Percentiles rank a stretch among this genome's conserved stretches.
Evolutionary conservation across 2,329 filamentous ascomycete species (phyloP).

Genomic region (Aspergillus flavus): DNA sequence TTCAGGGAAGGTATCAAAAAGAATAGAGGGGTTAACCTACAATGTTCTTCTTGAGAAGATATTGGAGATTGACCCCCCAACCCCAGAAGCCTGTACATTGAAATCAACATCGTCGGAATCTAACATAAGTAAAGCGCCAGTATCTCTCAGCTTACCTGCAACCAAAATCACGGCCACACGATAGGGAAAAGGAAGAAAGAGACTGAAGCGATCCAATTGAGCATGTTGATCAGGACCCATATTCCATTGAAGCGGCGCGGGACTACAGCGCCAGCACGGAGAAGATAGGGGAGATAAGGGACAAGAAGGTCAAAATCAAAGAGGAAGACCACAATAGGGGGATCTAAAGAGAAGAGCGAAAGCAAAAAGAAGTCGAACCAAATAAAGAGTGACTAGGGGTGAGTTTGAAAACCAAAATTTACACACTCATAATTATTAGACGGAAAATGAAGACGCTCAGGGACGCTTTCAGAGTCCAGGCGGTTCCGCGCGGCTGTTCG

Average conservation of each 20-base stretch:
- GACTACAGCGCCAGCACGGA: constrained; percentile 16
- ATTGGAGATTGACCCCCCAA: constrained; percentile 91
- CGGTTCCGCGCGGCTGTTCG: constrained; percentile 22
- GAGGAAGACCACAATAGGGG: background rate
- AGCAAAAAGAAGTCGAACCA: background rate
- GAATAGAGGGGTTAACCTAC: constrained; percentile 43
- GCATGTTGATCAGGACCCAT: constrained; percentile 45
- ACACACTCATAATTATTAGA: constrained; percentile 18
- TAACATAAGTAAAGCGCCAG: background rate
- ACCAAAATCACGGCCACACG: constrained; percentile 84
- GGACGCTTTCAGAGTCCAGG: constrained; percentile 20
- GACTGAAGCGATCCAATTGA: constrained; percentile 78
- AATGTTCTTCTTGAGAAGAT: constrained; percentile 76
- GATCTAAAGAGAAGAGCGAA: background rate
- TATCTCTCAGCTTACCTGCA: constrained; percentile 62
- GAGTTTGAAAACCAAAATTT: constrained; percentile 24
- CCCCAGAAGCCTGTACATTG: constrained; percentile 77
- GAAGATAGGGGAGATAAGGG: constrained; percentile 14
- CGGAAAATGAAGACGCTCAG: constrained; percentile 21
- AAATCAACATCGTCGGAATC: constrained; percentile 12
- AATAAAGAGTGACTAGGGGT: constrained; percentile 41
- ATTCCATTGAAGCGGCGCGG: constrained; percentile 38
- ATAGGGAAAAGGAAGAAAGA: constrained; percentile 84
- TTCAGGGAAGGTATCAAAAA: background rate
- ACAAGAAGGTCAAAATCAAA: constrained; percentile 6